These are phyloP conservation scores for Ustilago esculenta DNA, from an alignment of 1,284 basidiomycete genomes.

Conservation along the genomic window DNA sequence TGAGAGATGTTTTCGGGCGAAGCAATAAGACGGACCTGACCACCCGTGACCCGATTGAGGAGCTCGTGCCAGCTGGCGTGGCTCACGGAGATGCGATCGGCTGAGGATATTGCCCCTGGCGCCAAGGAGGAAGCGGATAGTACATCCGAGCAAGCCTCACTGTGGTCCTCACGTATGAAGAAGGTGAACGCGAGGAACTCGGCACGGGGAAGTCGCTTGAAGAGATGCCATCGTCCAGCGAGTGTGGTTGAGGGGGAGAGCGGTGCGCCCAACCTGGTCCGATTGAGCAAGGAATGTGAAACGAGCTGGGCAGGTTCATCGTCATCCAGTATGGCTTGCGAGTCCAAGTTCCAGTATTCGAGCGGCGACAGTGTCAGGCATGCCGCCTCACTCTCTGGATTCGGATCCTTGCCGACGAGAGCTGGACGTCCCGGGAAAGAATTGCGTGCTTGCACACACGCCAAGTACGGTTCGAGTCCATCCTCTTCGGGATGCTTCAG, in stretches of 20 bases:
- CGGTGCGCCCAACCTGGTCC: slow-evolving; percentile 41
- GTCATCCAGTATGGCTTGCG: slow-evolving; percentile 35
- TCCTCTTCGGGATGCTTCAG: neutral
- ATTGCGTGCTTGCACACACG: slow-evolving; percentile 28
- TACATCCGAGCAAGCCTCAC: slow-evolving; percentile 11
- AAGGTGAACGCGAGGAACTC: slow-evolving; percentile 64
- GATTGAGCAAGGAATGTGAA: slow-evolving; percentile 42
- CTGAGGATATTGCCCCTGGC: neutral
- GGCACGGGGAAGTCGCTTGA: slow-evolving; percentile 59
- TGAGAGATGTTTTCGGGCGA: slow-evolving; percentile 47
- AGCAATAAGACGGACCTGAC: slow-evolving; percentile 49
- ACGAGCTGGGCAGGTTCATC: slow-evolving; percentile 46
- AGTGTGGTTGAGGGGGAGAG: slow-evolving; percentile 60
- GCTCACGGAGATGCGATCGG: neutral
- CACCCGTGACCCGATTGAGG: slow-evolving; percentile 47
- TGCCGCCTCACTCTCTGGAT: neutral
- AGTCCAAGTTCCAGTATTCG: slow-evolving; percentile 55
- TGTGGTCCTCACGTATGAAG: slow-evolving; percentile 42
- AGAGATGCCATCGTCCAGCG: slow-evolving; percentile 62
- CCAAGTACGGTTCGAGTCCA: neutral
- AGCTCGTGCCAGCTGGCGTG: slow-evolving; percentile 47
- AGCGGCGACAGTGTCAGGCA: slow-evolving; percentile 62
- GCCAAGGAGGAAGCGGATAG: neutral
- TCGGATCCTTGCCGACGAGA: neutral
- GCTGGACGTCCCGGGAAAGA: slow-evolving; percentile 34